phyloP scores from a whole-genome alignment of 805 yeast species.

The Hanseniaspora hatyaiensis region DNA sequence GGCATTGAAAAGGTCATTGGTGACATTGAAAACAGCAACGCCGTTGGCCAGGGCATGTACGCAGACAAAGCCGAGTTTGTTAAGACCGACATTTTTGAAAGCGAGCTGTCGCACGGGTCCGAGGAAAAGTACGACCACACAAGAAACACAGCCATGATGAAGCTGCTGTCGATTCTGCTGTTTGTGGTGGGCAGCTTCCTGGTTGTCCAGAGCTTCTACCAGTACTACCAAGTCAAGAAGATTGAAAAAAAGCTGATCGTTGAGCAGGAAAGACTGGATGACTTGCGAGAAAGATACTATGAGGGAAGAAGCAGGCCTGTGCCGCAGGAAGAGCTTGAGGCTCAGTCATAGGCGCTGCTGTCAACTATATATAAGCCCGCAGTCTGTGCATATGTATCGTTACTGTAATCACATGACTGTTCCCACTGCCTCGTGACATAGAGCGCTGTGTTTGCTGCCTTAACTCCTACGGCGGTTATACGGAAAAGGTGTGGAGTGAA shows the following conservation, averaged over 20 bases:
- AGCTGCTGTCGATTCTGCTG: slow-evolving; percentile 49
- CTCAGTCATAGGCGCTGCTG: too few relatives aligned
- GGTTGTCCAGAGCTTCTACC: slow-evolving; percentile 53
- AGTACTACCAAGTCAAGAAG: slow-evolving; percentile 62
- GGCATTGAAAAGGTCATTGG: not conserved
- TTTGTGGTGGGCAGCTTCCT: slow-evolving; percentile 60
- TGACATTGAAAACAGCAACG: not conserved
- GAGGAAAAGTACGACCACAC: slow-evolving; percentile 21
- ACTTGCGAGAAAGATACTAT: slow-evolving; percentile 4
- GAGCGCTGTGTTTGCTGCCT: too few relatives aligned
- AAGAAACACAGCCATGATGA: slow-evolving; percentile 29
- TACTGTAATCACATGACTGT: too few relatives aligned
- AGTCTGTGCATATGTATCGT: too few relatives aligned
- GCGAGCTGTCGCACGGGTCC: slow-evolving; percentile 26
- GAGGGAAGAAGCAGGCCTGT: not conserved
- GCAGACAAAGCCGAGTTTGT: slow-evolving; percentile 20
- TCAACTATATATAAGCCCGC: too few relatives aligned
- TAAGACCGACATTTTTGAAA: slow-evolving; percentile 25
- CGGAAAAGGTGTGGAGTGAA: not conserved
- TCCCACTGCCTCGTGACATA: too few relatives aligned
- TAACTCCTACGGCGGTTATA: too few relatives aligned
- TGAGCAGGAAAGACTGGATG: slow-evolving; percentile 15
- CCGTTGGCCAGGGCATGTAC: slow-evolving; percentile 18
- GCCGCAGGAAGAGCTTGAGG: too few relatives aligned
- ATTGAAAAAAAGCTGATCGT: slow-evolving; percentile 41